Evolutionary conservation across 2,329 filamentous ascomycete species (phyloP), one percentile per base, ranked within the genome.

Genomic region (Aureobasidium sp.): DNA sequence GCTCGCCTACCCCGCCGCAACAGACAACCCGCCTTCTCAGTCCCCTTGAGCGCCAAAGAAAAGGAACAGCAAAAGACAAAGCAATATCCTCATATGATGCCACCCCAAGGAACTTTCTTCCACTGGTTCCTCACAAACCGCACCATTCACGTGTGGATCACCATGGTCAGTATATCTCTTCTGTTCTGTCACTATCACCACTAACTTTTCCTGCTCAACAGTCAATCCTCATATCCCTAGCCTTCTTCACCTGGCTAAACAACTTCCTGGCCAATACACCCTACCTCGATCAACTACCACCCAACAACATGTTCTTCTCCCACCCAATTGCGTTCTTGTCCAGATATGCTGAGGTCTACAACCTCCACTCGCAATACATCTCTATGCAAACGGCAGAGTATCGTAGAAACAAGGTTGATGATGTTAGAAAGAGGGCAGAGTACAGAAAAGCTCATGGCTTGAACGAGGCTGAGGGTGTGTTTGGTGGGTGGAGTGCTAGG

Each of bases 81-180:
- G 73, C 79, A 88, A 66, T 97, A 97, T 73, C 94, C 94, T 1
- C 87, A 92, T 68, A 86, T 95, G 82, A 91, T 96, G 81, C 89
- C 93, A 50, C 86, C 91, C 0, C 81, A 88, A 71, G 90, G 91
- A 6, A 90, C 88, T 0, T 91, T 90, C 75, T 82, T 89, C 76
- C 83, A 93, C 74, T 92, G 88, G 84, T 92, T 97, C 74, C 80
- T 96, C 72, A 86, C 90, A 67, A 93, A 85, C 72, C 83, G 83
- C 63, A 77, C 78, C 61, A 83, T 97, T 61, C 93, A 99, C 75
- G 74, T 90, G 32, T 88, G 83, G 73, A 92, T 99, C 72, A 89
- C 90, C 2, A 81, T 97, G 79, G 91, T 96, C 21, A 21, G 21
- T 1, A 21, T 21, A 21, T 21, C 21, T 21, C 21, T 21, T 21